Conservation (phyloP, 1,284 basidiomycete genomes). For the Irpex sp. region DNA sequence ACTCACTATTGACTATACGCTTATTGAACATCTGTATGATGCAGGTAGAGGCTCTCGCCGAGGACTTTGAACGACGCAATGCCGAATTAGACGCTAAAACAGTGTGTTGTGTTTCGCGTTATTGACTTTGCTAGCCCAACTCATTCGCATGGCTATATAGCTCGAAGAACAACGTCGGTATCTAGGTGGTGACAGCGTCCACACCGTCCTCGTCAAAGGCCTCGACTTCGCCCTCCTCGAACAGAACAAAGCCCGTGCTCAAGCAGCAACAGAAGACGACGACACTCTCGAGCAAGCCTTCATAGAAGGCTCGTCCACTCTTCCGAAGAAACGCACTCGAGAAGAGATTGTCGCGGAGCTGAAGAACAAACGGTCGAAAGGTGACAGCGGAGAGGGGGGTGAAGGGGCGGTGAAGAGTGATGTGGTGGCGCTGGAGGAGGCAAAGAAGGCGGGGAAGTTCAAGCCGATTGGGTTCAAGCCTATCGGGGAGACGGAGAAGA, state of each 20-base stretch:
- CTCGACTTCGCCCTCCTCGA: constrained; percentile 84
- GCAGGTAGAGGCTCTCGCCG: constrained; percentile 43
- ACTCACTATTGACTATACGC: neutral
- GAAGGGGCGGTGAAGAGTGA: constrained; percentile 48
- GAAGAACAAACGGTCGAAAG: constrained; percentile 51
- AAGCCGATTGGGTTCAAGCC: constrained; percentile 76
- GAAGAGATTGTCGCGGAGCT: constrained; percentile 70
- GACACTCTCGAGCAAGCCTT: constrained; percentile 77
- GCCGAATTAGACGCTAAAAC: constrained; percentile 50
- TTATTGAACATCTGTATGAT: neutral
- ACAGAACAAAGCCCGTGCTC: constrained; percentile 67
- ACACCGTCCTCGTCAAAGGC: constrained; percentile 87
- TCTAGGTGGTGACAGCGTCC: constrained; percentile 83
- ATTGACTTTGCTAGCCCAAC: no score
- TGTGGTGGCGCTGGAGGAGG: constrained; percentile 3
- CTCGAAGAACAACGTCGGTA: constrained; percentile 75
- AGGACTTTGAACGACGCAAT: constrained; percentile 44
- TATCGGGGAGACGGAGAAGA: constrained; percentile 28
- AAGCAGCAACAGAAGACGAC: constrained; percentile 54
- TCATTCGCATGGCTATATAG: constrained; percentile 29
- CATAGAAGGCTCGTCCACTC: constrained; percentile 29
- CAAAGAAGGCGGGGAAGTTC: constrained; percentile 64
- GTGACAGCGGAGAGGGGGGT: constrained; percentile 20
- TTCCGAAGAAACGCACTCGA: constrained; percentile 60
- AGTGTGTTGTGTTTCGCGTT: constrained; percentile 33